These are phyloP conservation scores for Persicaria tinctoria DNA, from an alignment of 148 eudicot species.

Conservation along the genomic window DNA sequence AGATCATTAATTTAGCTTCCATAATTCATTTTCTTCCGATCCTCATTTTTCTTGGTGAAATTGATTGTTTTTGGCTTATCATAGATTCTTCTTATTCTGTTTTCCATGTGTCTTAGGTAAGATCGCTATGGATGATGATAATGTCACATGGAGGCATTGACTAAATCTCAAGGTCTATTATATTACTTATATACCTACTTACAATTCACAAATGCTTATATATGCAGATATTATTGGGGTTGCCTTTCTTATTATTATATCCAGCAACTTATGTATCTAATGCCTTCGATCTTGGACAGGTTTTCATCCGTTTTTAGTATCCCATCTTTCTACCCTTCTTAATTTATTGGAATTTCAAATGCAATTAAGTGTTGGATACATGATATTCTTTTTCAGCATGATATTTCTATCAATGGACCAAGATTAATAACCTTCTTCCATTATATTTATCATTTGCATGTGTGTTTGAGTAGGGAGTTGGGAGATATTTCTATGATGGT, in stretches of 20 bases:
- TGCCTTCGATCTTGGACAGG: constrained; percentile 97
- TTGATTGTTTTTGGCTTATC: background rate
- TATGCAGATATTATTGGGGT: constrained; percentile 68
- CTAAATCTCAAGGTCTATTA: constrained; percentile 24
- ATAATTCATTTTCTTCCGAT: too few relatives aligned
- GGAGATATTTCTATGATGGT: background rate
- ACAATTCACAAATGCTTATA: constrained; percentile 34
- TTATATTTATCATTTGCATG: background rate
- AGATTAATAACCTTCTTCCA: background rate
- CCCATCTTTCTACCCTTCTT: constrained; percentile 14
- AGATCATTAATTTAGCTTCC: too few relatives aligned
- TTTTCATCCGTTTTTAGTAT: constrained; percentile 96
- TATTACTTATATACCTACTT: constrained; percentile 8
- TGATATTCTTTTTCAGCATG: constrained; percentile 2
- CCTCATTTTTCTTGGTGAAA: too few relatives aligned
- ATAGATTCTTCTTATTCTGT: constrained; percentile 9
- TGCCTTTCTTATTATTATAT: constrained; percentile 71
- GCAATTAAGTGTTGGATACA: constrained; percentile 2
- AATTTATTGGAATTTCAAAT: background rate
- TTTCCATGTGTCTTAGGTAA: constrained; percentile 31
- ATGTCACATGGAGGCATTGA: constrained; percentile 23
- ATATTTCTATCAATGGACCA: background rate
- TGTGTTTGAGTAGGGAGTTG: background rate
- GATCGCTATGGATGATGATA: constrained; percentile 27
- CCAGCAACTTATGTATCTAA: constrained; percentile 69